Evolutionary conservation across 176 grass and related monocot species (phyloP), one percentile per base, ranked within the genome.

Genomic region (Triticum monococcum): DNA sequence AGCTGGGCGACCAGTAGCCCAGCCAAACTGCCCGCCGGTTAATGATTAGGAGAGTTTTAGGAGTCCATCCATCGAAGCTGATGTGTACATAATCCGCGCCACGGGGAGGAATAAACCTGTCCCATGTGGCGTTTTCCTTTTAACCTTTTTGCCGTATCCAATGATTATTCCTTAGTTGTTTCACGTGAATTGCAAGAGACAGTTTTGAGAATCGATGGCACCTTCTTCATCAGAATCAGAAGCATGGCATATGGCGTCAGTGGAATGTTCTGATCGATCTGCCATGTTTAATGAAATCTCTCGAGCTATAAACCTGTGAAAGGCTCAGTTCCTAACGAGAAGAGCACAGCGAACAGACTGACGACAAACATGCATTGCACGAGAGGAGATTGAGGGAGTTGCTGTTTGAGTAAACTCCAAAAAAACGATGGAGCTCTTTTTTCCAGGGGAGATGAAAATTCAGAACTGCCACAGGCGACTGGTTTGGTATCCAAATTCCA

Each of bases 81-180:
- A 88, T 7, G 70, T 91, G 89, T 91, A 88, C 89, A 88, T 88
- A 88, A 77, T 40, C 79, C 46, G 2, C 36, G 61, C 85, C 61
- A 81, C 43, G 62, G 75, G 83, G 78, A 89, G 78, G 83, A 86
- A 86, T 61, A 61, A 50, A 3, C 35, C 35, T 70, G 68, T 71
- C 83, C 40, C 23, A 37, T 25, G 76, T 68, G 85, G 61, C 41
- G 5, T 66, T 33, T 54, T 23, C 37, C 45, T 46, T 79, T 68
- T 59, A 1, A 8, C 9, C 2, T 35, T 69, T 57, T 37, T 45
- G 13, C 18, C 0, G 26, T 0, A 20, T 45, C n/a, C 78, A 22
- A 41, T 14, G 38, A 85, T 85, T 25, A 85, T 85, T 26, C n/a
- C 23, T 87, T 84, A 25, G 57, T 87, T 87, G 11, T 75, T 60